phyloP scores from a whole-genome alignment of 2,329 filamentous ascomycete genomes.

The Elsinoe necatrix region DNA sequence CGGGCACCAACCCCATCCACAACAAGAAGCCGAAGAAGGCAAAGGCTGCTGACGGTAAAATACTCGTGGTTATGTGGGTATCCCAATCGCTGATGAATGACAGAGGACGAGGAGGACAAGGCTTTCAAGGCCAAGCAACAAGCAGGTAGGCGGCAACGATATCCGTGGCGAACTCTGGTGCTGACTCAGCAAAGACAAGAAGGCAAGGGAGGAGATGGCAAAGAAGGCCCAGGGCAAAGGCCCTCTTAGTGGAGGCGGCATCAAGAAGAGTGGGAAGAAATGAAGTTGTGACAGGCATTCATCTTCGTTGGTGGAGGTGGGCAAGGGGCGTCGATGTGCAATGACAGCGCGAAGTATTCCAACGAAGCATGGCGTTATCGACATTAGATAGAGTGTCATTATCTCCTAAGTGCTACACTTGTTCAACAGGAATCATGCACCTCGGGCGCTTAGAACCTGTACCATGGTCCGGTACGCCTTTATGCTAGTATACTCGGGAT shows the following conservation, averaged over 20 bases:
- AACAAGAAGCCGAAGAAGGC: constrained; percentile 79
- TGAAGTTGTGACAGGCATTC: constrained; percentile 33
- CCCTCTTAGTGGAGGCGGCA: constrained; percentile 77
- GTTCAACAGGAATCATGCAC: neutral
- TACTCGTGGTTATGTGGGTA: neutral
- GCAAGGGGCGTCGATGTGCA: neutral
- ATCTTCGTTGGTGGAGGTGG: neutral
- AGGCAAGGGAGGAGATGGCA: constrained; percentile 72
- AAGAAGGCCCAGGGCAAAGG: constrained; percentile 82
- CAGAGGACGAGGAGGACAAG: constrained; percentile 73
- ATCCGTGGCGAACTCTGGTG: constrained; percentile 11
- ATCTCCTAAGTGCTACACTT: neutral
- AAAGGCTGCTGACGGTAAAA: constrained; percentile 54
- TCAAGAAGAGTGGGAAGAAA: constrained; percentile 99
- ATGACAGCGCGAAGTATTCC: neutral
- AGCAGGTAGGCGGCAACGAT: constrained; percentile 55
- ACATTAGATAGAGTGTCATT: constrained; percentile 10
- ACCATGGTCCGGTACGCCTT: neutral
- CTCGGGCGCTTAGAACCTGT: neutral
- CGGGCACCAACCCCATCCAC: constrained; percentile 47
- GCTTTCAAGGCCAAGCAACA: constrained; percentile 77
- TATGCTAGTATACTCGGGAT: neutral
- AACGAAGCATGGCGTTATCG: neutral
- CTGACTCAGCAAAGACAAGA: constrained; percentile 41
- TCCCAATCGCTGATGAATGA: neutral